phyloP scores from a whole-genome alignment of 306 rosid species.

The Trifolium fragiferum region DNA sequence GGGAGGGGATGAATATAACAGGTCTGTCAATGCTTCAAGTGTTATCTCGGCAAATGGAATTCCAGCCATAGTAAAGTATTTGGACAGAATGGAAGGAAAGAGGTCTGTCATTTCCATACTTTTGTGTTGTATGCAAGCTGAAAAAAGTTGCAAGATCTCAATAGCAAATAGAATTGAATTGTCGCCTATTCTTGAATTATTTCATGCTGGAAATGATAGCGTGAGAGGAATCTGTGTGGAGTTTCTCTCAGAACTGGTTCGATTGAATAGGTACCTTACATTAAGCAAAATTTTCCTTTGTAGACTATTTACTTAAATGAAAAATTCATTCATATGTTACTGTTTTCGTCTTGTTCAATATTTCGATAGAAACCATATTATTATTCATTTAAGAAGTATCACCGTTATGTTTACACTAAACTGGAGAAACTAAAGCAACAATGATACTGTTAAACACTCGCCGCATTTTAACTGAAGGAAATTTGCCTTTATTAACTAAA shows the following conservation, averaged over 20 bases:
- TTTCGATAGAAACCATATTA: slow-evolving; percentile 28
- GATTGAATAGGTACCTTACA: slow-evolving; percentile 61
- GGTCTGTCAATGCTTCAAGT: slow-evolving; percentile 68
- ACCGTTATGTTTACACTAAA: slow-evolving; percentile 25
- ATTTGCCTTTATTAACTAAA: too few species aligned
- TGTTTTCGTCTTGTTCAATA: slow-evolving; percentile 31
- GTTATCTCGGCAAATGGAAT: slow-evolving; percentile 76
- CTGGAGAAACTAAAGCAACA: slow-evolving; percentile 26
- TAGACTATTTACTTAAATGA: slow-evolving; percentile 21
- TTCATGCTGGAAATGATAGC: slow-evolving; percentile 77
- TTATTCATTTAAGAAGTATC: slow-evolving; percentile 24
- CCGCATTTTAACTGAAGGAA: not conserved
- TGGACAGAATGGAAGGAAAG: slow-evolving; percentile 68
- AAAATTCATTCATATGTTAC: not conserved
- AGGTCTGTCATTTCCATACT: slow-evolving; percentile 74
- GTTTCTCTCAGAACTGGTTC: slow-evolving; percentile 89
- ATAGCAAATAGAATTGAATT: slow-evolving; percentile 73
- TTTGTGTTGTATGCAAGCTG: slow-evolving; percentile 83
- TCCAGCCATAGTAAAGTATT: slow-evolving; percentile 64
- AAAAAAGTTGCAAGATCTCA: slow-evolving; percentile 65
- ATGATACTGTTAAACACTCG: not conserved
- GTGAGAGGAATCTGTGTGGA: slow-evolving; percentile 72
- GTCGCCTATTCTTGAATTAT: slow-evolving; percentile 71
- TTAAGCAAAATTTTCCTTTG: slow-evolving; percentile 30
- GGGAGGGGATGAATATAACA: slow-evolving; percentile 81